These are phyloP conservation scores for Bertia moriformis DNA, from an alignment of 2,329 filamentous ascomycete genomes.

Conservation along the genomic window DNA sequence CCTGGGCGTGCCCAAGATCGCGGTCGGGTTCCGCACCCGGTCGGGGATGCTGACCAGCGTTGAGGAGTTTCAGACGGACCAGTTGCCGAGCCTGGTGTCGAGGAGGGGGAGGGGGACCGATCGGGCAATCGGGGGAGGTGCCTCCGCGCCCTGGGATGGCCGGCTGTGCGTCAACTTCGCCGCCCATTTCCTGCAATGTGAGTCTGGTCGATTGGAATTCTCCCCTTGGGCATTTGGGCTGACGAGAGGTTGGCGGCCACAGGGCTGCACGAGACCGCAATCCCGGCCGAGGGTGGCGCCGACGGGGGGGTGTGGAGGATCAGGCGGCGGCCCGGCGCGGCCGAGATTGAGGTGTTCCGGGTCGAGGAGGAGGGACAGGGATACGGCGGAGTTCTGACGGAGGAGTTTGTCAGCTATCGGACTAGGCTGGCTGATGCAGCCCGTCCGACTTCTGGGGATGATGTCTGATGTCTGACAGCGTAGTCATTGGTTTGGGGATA, in stretches of 20 bases:
- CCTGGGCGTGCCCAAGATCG: conserved; percentile 78
- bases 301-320: conserved; percentile 75
- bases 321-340: conserved; percentile 43
- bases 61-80: conserved; percentile 67
- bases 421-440: no score
- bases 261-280: conserved; percentile 22
- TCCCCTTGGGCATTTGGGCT: no score
- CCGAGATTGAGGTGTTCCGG: conserved; percentile 58
- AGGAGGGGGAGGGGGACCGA: no score
- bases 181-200: conserved; percentile 62
- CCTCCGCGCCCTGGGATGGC: conserved; percentile 61
- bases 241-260: no score
- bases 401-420: conserved; percentile 62
- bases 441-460: no score
- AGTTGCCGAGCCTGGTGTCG: conserved; percentile 64
- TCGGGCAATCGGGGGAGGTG: conserved; percentile 36
- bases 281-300: conserved; percentile 44
- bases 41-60: conserved; percentile 57
- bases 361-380: conserved; percentile 64
- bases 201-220: conserved; percentile 13
- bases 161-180: conserved; percentile 90
- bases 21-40: conserved; percentile 70
- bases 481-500: no score
- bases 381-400: conserved; percentile 59
- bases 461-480: no score